Conservation (phyloP, 805 yeast genomes). For the Scheffersomyces stipitis region DNA sequence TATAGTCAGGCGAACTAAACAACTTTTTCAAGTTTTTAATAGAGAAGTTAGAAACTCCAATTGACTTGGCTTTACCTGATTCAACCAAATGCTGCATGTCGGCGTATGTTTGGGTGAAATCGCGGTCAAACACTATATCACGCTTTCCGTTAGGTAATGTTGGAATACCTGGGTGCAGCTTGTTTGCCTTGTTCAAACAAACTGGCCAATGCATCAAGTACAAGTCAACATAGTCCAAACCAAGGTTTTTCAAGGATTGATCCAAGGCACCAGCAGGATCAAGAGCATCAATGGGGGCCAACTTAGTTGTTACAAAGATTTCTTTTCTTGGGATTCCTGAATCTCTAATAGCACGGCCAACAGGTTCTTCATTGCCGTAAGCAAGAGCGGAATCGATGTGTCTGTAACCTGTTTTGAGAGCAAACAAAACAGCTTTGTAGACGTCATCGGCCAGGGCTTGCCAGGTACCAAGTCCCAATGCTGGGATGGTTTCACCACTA, state of each 20-base stretch:
- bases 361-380: slow-evolving; percentile 64
- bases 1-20: slow-evolving; percentile 20
- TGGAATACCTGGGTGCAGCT: slow-evolving; percentile 1
- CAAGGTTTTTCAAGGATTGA: slow-evolving; percentile 58
- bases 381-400: slow-evolving; percentile 77
- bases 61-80: slow-evolving; percentile 25
- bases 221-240: slow-evolving; percentile 73
- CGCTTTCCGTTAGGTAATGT: neutral
- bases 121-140: slow-evolving; percentile 22
- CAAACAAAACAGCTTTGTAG: slow-evolving; percentile 29
- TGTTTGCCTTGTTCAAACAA: slow-evolving; percentile 39
- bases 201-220: slow-evolving; percentile 84
- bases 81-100: slow-evolving; percentile 28
- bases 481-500: slow-evolving; percentile 15
- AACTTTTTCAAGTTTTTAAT: slow-evolving; percentile 26
- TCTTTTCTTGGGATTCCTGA: slow-evolving; percentile 64
- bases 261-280: slow-evolving; percentile 54
- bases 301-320: slow-evolving; percentile 68
- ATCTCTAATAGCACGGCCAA: slow-evolving; percentile 54
- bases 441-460: slow-evolving; percentile 10
- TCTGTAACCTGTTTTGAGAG: slow-evolving; percentile 64
- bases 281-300: slow-evolving; percentile 55
- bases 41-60: slow-evolving; percentile 39
- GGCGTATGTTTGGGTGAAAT: slow-evolving; percentile 33
- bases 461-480: slow-evolving; percentile 20